Base-by-base conservation (phyloP, 1,139 yeast genomes). In the Arxiozyma telluris region DNA sequence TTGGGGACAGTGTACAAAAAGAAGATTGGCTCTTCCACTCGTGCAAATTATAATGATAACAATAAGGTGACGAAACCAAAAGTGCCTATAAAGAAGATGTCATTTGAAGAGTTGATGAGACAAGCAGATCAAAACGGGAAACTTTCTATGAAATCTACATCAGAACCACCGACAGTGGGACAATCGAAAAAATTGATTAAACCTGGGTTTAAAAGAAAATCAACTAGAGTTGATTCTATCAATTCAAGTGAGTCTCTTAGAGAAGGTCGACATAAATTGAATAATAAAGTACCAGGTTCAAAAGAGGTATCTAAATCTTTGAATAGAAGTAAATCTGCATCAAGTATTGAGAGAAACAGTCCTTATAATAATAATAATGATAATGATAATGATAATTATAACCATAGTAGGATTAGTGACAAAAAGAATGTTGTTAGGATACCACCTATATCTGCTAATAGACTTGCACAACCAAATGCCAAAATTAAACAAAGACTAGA, bases 91-190 rank as follows among this genome's bases (percentile, higher is more conserved):
- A 78, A 81, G 60, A 83, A 83, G 62, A 68, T 83, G 65, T 76
- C 82, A 12, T 86, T 83, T 63, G 78, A 77, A 50, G 88, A 84
- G 55, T 71, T 86, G 57, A 84, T 85, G 88, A 80, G 79, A 59
- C 80, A 81, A 63, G 93, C 93, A 0, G 80, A 81, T n/a, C 70
- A 72, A 34, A 77, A 81, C 17, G 30, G 42, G 43, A 51, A 50
- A 27, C 52, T 25, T 18, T 44, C 51, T 6, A 50, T 23, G 5
- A 46, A 44, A 22, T 45, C 51, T 9, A 22, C 52, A 3, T 48
- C 51, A 42, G 41, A 27, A 27, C 45, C 46, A 27, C 30, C 44
- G 9, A 9, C 11, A 17, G 42, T 47, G 25, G 30, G 47, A 41
- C 45, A 15, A 8, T 34, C 58, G 18, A 48, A 47, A 15, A 39